A percentile compares a stretch with the other conserved stretches of the same genome.
Evolutionary conservation across 176 grass and related monocot genomes (phyloP).

Genomic region (Triticum urartu): DNA sequence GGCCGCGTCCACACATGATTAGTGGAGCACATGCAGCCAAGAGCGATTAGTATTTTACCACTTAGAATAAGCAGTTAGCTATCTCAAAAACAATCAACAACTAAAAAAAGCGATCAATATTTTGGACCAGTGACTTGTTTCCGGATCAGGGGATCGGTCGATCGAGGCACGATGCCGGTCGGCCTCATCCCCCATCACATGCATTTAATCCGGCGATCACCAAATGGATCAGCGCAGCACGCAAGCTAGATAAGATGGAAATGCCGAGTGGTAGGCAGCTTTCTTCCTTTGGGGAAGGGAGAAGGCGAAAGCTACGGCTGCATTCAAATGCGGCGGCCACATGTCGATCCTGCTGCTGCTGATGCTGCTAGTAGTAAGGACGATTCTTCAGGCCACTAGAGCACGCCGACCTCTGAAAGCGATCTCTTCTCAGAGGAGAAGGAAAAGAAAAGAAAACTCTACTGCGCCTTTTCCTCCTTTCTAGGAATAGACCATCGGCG

Average conservation of each 20-base stretch:
- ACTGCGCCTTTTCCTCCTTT: neutral
- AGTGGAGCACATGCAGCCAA: neutral
- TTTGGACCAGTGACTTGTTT: neutral
- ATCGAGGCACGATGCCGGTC: neutral
- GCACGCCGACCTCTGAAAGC: constrained; percentile 19
- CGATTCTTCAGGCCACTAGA: neutral
- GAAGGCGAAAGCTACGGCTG: neutral
- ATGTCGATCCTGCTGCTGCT: constrained; percentile 8
- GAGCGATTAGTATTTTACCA: neutral
- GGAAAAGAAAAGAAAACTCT: neutral
- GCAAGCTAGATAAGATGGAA: constrained; percentile 11
- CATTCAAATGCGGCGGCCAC: neutral
- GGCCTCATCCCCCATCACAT: neutral
- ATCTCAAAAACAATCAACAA: no score
- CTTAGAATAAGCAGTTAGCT: no score
- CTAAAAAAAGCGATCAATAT: neutral
- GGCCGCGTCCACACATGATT: neutral
- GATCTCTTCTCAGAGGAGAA: neutral
- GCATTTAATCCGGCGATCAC: neutral
- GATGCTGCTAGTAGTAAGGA: neutral
- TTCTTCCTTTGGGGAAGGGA: neutral
- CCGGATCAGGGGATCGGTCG: neutral
- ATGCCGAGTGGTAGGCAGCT: neutral
- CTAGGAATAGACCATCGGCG: neutral
- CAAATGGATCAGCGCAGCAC: neutral